Percentiles rank a stretch among this genome's conserved stretches.
Evolutionary conservation across 805 yeast genomes (phyloP).

Genomic region (Ogataea saltuana): DNA sequence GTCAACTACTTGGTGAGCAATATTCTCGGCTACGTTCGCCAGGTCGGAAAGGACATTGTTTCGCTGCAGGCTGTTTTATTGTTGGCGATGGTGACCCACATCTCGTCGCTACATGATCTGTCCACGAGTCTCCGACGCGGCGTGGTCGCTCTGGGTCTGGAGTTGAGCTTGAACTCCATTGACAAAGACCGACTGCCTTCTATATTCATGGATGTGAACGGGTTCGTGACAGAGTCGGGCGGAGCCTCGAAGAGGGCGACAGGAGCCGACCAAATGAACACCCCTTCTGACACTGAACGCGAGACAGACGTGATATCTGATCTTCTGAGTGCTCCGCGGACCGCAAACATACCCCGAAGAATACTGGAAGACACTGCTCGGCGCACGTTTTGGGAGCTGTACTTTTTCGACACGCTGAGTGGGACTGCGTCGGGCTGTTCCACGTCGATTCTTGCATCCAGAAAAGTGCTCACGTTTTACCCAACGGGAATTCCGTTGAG

Average conservation of each 20-base stretch:
- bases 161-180: conserved; percentile 40
- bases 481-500: conserved; percentile 40
- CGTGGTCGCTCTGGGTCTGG: conserved; percentile 40
- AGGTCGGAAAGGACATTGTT: conserved; percentile 42
- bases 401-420: conserved; percentile 51
- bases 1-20: conserved; percentile 40
- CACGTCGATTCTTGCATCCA: conserved; percentile 40
- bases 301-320: conserved; percentile 16
- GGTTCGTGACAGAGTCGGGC: conserved; percentile 28
- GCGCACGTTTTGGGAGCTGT: conserved; percentile 52
- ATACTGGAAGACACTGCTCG: conserved; percentile 40
- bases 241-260: too few species aligned
- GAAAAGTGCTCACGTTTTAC: conserved; percentile 38
- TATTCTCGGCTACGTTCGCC: conserved; percentile 34
- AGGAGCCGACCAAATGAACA: conserved; percentile 9
- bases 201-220: conserved; percentile 37
- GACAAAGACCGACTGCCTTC: conserved; percentile 36
- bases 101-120: conserved; percentile 51
- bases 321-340: conserved; percentile 22
- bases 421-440: conserved; percentile 56
- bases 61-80: conserved; percentile 45
- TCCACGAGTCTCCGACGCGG: conserved; percentile 44
- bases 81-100: conserved; percentile 46
- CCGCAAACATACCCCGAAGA: conserved; percentile 21
- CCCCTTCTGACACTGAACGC: conserved; percentile 26